phyloP scores from a whole-genome alignment of 306 rosid species.

The Prunus campanulata region DNA sequence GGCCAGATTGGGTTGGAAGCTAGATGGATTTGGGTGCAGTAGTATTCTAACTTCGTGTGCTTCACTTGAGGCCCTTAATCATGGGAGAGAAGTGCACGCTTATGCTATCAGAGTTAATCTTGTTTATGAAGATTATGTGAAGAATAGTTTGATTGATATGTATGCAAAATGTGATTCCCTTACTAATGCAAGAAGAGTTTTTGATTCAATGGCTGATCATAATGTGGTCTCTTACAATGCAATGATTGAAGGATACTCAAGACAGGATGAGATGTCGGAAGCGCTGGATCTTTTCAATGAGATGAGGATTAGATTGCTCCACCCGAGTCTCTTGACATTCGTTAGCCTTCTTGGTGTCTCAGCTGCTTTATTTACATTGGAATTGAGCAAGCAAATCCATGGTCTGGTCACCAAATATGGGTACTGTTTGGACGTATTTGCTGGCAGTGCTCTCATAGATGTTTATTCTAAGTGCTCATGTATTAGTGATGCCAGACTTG shows the following conservation, averaged over 20 bases:
- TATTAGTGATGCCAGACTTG: slow-evolving; percentile 59
- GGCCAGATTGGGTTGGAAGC: slow-evolving; percentile 56
- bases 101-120: slow-evolving; percentile 61
- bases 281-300: slow-evolving; percentile 58
- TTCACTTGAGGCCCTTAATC: slow-evolving; percentile 51
- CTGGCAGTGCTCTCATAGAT: slow-evolving; percentile 82
- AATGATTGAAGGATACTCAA: slow-evolving; percentile 87
- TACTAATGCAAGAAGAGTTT: slow-evolving; percentile 65
- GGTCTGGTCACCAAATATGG: slow-evolving; percentile 65
- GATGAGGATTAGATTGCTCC: slow-evolving; percentile 55
- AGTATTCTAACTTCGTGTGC: slow-evolving; percentile 88
- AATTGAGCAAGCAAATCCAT: slow-evolving; percentile 77
- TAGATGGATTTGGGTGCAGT: slow-evolving; percentile 75
- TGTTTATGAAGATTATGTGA: slow-evolving; percentile 64
- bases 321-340: slow-evolving; percentile 65
- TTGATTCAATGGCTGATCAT: slow-evolving; percentile 44
- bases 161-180: slow-evolving; percentile 77
- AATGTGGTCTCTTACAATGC: slow-evolving; percentile 82
- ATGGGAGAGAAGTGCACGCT: slow-evolving; percentile 80
- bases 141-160: slow-evolving; percentile 87
- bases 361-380: slow-evolving; percentile 49
- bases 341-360: slow-evolving; percentile 84
- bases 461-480: slow-evolving; percentile 79
- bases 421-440: slow-evolving; percentile 57
- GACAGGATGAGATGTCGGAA: slow-evolving; percentile 52